Evolutionary conservation across 108 stramenopile genomes (phyloP).

Genomic region (Nitzschia inconspicua): DNA sequence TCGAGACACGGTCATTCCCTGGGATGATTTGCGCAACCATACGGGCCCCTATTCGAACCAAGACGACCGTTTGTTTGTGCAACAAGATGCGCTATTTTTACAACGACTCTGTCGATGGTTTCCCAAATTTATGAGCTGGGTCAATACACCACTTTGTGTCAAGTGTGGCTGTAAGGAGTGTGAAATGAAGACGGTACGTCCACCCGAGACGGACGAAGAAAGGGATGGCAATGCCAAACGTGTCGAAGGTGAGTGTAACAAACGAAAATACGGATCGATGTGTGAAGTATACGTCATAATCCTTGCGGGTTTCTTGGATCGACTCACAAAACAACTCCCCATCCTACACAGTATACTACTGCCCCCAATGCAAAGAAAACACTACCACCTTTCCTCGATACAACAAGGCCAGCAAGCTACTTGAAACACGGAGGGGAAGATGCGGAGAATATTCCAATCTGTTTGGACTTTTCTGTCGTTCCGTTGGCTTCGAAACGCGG

Average conservation of each 20-base stretch:
- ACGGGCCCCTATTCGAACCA: slow-evolving; percentile 20
- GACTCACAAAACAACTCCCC: no score
- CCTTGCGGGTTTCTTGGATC: no score
- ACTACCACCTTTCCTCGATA: slow-evolving; percentile 89
- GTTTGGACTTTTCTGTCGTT: slow-evolving; percentile 85
- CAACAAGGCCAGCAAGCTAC: slow-evolving; percentile 81
- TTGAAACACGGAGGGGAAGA: slow-evolving; percentile 78
- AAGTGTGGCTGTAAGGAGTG: slow-evolving; percentile 44
- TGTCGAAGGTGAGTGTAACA: slow-evolving; percentile 51
- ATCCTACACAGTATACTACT: slow-evolving; percentile 47
- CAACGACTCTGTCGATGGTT: slow-evolving; percentile 77
- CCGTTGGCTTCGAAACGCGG: slow-evolving; percentile 90
- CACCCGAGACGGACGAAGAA: slow-evolving; percentile 63
- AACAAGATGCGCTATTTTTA: slow-evolving; percentile 47
- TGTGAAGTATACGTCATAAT: no score
- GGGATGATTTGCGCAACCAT: slow-evolving; percentile 36
- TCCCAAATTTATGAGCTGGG: slow-evolving; percentile 74
- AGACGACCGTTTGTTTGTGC: slow-evolving; percentile 16
- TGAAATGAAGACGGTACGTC: slow-evolving; percentile 49
- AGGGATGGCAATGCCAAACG: slow-evolving; percentile 45
- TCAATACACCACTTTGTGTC: slow-evolving; percentile 69
- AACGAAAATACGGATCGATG: no score
- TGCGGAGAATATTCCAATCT: slow-evolving; percentile 99
- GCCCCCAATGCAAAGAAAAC: slow-evolving; percentile 57
- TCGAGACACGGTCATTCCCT: slow-evolving; percentile 49